phyloP scores from a whole-genome alignment of 2,329 filamentous ascomycete genomes.

The Colletotrichum graminicola region DNA sequence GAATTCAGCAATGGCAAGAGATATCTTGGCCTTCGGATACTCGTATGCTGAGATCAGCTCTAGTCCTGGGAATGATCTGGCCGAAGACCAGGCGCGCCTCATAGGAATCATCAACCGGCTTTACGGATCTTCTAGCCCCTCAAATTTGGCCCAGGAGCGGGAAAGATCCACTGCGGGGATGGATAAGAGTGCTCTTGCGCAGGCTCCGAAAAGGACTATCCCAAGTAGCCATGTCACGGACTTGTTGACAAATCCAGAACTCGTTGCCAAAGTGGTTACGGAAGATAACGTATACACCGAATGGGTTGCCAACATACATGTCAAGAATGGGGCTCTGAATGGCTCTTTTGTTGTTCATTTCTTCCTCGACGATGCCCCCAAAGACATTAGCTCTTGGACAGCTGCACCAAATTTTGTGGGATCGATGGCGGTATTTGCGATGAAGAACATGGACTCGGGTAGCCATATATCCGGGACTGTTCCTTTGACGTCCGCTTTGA shows the following conservation, averaged over 20 bases:
- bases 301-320: constrained; percentile 77
- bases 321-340: constrained; percentile 70
- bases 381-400: constrained; percentile 63
- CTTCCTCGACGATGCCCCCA: constrained; percentile 70
- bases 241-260: constrained; percentile 22
- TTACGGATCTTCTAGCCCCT: constrained; percentile 52
- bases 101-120: constrained; percentile 66
- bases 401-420: constrained; percentile 69
- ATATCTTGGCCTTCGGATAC: constrained; percentile 75
- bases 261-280: constrained; percentile 6
- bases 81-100: constrained; percentile 57
- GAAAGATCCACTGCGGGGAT: neutral
- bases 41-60: constrained; percentile 74
- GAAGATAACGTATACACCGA: constrained; percentile 63
- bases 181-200: constrained; percentile 3
- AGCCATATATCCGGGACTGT: constrained; percentile 61
- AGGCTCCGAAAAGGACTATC: constrained; percentile 40
- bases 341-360: constrained; percentile 74
- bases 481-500: constrained; percentile 64
- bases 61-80: constrained; percentile 51
- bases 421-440: constrained; percentile 68
- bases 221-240: neutral
- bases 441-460: constrained; percentile 50
- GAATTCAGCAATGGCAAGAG: constrained; percentile 73
- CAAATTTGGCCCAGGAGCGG: constrained; percentile 36